Conservation (phyloP, 2,329 filamentous ascomycete genomes). For the Emergomyces orientalis region DNA sequence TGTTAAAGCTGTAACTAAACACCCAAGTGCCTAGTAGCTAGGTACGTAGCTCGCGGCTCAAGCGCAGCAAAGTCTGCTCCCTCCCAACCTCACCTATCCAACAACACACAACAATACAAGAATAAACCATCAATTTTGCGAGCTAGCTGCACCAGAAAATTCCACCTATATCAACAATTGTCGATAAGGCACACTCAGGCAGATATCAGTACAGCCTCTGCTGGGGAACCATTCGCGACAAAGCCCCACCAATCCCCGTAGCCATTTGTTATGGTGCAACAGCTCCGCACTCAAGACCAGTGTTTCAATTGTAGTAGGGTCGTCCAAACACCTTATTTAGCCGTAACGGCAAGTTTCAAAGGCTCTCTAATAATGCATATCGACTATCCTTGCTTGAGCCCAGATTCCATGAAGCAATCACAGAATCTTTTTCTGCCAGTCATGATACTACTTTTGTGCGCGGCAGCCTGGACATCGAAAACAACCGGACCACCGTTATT, state of each 20-base stretch:
- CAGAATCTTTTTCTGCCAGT: background rate
- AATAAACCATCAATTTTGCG: background rate
- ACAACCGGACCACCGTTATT: background rate
- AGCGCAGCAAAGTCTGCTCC: background rate
- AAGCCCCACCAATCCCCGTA: background rate
- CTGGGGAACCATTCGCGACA: background rate
- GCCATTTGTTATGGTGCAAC: background rate
- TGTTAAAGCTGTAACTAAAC: background rate
- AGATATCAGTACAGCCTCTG: background rate
- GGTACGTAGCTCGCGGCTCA: background rate
- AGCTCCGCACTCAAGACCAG: background rate
- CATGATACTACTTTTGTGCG: background rate
- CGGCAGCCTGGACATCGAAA: background rate
- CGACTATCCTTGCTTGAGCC: background rate
- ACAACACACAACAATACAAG: no score
- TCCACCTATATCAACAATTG: background rate
- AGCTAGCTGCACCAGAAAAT: background rate
- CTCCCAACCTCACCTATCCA: background rate
- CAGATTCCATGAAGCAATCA: background rate
- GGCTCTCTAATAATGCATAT: background rate
- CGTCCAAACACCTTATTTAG: background rate
- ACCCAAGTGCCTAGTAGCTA: no score
- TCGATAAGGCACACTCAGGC: background rate
- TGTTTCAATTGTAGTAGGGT: background rate
- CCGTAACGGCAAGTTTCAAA: background rate